A percentile compares a stretch with the other conserved stretches of the same genome.
These are phyloP conservation scores for Paramecium sonneborni DNA, from an alignment of 73 alveolate genomes.

Conservation along the genomic window DNA sequence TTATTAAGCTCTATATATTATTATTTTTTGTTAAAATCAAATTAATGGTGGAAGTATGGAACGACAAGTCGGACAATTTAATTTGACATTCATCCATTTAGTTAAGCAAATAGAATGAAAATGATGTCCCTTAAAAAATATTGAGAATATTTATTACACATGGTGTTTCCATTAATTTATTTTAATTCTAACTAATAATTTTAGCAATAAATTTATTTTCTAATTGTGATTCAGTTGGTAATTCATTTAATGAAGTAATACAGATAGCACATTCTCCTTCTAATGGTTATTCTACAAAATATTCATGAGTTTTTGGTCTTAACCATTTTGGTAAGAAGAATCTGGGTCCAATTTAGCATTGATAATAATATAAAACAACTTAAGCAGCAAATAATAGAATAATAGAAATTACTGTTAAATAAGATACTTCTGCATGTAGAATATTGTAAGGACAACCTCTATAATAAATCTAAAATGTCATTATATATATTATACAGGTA, in stretches of 20 bases:
- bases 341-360: slow-evolving; percentile 41
- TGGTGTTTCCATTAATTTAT: slow-evolving; percentile 63
- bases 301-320: slow-evolving; percentile 47
- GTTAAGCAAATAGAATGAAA: slow-evolving; percentile 75
- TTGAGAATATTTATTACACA: not conserved
- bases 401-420: slow-evolving; percentile 6
- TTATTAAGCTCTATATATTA: not conserved
- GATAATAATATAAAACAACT: not conserved
- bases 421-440: not conserved
- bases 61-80: slow-evolving; percentile 83
- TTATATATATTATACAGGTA: slow-evolving; percentile 19
- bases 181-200: not conserved
- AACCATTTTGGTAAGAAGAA: slow-evolving; percentile 43
- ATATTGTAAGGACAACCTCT: slow-evolving; percentile 62
- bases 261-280: slow-evolving; percentile 67
- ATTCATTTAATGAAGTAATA: not conserved
- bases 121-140: slow-evolving; percentile 54
- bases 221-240: not conserved
- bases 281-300: slow-evolving; percentile 1
- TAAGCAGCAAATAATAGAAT: not conserved
- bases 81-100: slow-evolving; percentile 76
- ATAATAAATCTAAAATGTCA: slow-evolving; percentile 24
- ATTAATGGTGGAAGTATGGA: slow-evolving; percentile 54
- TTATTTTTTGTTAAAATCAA: not conserved
- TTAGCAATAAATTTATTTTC: slow-evolving; percentile 14